Conservation (phyloP, 306 rosid species). For the Lablab purpureus region DNA sequence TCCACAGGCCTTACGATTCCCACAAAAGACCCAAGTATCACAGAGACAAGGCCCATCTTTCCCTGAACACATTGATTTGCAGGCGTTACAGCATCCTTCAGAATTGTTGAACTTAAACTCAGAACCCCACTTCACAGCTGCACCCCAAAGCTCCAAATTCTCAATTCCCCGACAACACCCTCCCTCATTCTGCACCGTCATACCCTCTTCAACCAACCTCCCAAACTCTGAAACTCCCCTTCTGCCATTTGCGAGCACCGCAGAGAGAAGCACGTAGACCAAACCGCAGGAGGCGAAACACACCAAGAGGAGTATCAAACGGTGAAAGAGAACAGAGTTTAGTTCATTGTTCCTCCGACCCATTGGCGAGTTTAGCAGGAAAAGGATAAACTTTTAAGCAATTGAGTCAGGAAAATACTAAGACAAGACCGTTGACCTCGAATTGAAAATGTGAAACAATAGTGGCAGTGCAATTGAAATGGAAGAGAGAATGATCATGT, state of each 20-base stretch:
- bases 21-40: slow-evolving; percentile 91
- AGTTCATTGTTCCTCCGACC: slow-evolving; percentile 70
- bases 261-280: slow-evolving; percentile 67
- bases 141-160: slow-evolving; percentile 89
- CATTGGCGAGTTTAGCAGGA: slow-evolving; percentile 55
- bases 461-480: slow-evolving; percentile 10
- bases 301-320: slow-evolving; percentile 53
- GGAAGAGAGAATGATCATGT: not conserved
- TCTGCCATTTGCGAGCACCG: slow-evolving; percentile 46
- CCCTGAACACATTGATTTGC: slow-evolving; percentile 88
- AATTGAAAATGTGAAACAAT: not conserved
- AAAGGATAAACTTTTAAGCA: slow-evolving; percentile 22
- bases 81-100: slow-evolving; percentile 77
- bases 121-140: slow-evolving; percentile 94
- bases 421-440: slow-evolving; percentile 58
- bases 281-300: slow-evolving; percentile 65
- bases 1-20: slow-evolving; percentile 76
- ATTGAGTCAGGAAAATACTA: slow-evolving; percentile 22
- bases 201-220: slow-evolving; percentile 46
- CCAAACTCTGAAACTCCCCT: slow-evolving; percentile 27
- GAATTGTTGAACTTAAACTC: slow-evolving; percentile 80
- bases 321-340: slow-evolving; percentile 49
- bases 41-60: slow-evolving; percentile 92
- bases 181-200: slow-evolving; percentile 30
- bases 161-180: slow-evolving; percentile 84